These are phyloP conservation scores for Novymonas esmeraldas DNA, from an alignment of 208 protist genomes.

Conservation along the genomic window DNA sequence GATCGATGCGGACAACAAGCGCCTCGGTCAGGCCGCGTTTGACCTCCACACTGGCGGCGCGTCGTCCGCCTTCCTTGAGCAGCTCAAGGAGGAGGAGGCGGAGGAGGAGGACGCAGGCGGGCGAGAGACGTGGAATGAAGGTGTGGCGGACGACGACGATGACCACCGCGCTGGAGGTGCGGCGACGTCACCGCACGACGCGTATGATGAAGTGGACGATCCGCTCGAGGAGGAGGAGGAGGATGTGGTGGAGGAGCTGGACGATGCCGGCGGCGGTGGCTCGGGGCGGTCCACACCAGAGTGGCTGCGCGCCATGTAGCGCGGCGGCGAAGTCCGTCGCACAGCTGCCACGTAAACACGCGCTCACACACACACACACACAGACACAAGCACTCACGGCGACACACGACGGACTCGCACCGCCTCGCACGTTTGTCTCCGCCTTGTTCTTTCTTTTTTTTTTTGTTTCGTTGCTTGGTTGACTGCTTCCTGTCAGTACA, in stretches of 20 bases:
- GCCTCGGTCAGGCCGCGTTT: conserved; percentile 16
- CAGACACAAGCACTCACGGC: no score
- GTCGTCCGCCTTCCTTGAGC: no score
- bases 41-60: no score
- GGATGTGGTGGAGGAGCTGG: conserved; percentile 23
- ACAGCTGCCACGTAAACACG: neutral
- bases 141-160: neutral
- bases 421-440: neutral
- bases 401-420: no score
- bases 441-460: neutral
- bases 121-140: neutral
- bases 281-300: conserved; percentile 42
- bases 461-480: neutral
- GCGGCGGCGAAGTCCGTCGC: neutral
- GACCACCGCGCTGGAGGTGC: neutral
- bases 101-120: neutral
- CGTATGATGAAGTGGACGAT: neutral
- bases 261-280: conserved; percentile 10
- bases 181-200: neutral
- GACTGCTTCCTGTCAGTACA: neutral
- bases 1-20: conserved; percentile 31
- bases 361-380: neutral
- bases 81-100: neutral
- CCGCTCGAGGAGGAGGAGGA: conserved; percentile 3
- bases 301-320: conserved; percentile 38